A percentile compares a stretch with the other conserved stretches of the same genome.
Evolutionary conservation across 2,329 filamentous ascomycete species (phyloP).

Genomic region (Furcasterigmium furcatum): DNA sequence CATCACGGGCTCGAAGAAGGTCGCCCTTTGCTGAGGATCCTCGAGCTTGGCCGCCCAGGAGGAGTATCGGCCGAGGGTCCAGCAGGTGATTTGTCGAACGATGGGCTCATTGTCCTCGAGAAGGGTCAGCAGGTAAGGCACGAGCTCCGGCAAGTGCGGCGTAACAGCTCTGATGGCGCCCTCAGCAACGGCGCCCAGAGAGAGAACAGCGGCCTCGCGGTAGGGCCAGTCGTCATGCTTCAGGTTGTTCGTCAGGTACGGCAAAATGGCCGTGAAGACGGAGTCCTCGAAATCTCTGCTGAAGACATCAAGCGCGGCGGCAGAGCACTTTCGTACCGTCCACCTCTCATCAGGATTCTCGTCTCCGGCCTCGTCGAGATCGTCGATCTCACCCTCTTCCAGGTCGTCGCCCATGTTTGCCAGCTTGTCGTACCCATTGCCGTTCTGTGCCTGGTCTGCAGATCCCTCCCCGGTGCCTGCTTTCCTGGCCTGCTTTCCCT

Average conservation of each 20-base stretch:
- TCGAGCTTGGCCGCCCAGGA: constrained; percentile 81
- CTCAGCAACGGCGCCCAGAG: constrained; percentile 90
- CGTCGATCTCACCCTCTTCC: constrained; percentile 85
- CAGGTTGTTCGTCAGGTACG: constrained; percentile 87
- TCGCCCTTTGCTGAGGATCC: constrained; percentile 62
- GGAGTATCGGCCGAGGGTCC: constrained; percentile 93
- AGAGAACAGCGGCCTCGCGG: constrained; percentile 89
- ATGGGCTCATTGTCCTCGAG: constrained; percentile 84
- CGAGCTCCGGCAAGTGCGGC: constrained; percentile 84
- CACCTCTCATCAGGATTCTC: constrained; percentile 85
- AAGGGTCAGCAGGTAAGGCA: constrained; percentile 85
- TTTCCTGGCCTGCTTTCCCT: constrained; percentile 51
- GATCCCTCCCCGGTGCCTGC: constrained; percentile 53
- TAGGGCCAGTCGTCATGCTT: constrained; percentile 87
- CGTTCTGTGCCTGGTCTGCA: constrained; percentile 47
- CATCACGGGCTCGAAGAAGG: constrained; percentile 94
- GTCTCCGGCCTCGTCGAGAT: constrained; percentile 65
- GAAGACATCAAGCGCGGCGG: constrained; percentile 90
- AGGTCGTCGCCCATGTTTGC: constrained; percentile 66
- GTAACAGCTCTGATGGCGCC: constrained; percentile 88
- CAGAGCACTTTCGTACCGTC: constrained; percentile 96
- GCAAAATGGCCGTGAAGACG: constrained; percentile 88
- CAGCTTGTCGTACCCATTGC: constrained; percentile 52
- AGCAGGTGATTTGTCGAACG: constrained; percentile 95
- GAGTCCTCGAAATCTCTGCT: constrained; percentile 83